These are phyloP conservation scores for Pythium diclinum DNA, from an alignment of 352 stramenopile genomes.

Conservation along the genomic window DNA sequence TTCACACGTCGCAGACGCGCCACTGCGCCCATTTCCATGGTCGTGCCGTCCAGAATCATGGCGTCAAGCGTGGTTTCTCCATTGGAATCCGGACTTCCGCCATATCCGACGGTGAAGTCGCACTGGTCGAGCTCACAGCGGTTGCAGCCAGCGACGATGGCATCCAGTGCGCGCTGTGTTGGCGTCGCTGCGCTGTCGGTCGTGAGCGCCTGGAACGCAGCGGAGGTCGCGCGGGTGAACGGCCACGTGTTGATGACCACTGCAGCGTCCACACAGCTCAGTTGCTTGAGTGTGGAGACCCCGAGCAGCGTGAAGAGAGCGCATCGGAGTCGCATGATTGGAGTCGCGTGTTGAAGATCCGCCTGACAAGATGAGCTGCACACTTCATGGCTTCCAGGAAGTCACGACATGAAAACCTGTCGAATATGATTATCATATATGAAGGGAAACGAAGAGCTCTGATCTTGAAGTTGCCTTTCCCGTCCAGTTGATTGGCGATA, in stretches of 20 bases:
- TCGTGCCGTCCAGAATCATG: constrained; percentile 88
- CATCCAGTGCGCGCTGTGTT: constrained; percentile 40
- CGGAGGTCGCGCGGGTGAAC: constrained; percentile 68
- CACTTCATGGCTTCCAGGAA: constrained; percentile 1
- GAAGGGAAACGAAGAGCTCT: constrained; percentile 14
- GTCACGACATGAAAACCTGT: constrained; percentile 1
- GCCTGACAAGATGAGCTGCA: neutral
- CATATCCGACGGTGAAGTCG: constrained; percentile 87
- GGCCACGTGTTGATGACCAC: constrained; percentile 86
- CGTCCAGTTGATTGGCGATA: neutral
- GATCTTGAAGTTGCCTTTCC: constrained; percentile 17
- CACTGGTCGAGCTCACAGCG: constrained; percentile 84
- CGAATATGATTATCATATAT: constrained; percentile 7
- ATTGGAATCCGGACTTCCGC: constrained; percentile 80
- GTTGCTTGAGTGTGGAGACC: neutral
- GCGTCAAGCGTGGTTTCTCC: constrained; percentile 89
- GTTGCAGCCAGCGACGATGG: constrained; percentile 68
- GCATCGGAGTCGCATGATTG: neutral
- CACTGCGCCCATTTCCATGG: constrained; percentile 84
- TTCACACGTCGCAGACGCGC: constrained; percentile 80
- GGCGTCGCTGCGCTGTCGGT: constrained; percentile 5
- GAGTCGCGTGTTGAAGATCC: neutral
- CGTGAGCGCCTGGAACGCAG: constrained; percentile 51
- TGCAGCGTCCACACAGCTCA: constrained; percentile 12
- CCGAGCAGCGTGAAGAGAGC: neutral